Conservation (phyloP, 2,329 filamentous ascomycete species). For the Tolypocladium cylindrosporum region DNA sequence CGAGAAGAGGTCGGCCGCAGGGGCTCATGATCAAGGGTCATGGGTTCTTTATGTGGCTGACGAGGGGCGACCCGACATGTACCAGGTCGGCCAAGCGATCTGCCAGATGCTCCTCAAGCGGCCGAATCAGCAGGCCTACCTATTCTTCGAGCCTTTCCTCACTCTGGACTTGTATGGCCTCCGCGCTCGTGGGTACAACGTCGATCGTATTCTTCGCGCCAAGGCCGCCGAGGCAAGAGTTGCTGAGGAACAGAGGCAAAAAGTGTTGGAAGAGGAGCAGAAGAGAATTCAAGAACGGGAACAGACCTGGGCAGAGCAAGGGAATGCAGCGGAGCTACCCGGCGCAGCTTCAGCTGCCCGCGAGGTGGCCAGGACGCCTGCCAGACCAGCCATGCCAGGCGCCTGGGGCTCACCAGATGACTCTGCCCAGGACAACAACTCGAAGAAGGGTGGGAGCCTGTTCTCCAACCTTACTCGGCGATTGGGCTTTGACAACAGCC, state of each 20-base stretch:
- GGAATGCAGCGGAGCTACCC: slow-evolving; percentile 16
- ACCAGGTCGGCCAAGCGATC: slow-evolving; percentile 83
- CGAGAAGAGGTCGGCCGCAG: slow-evolving; percentile 67
- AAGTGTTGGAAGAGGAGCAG: slow-evolving; percentile 63
- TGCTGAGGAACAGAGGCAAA: slow-evolving; percentile 71
- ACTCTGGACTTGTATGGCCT: slow-evolving; percentile 76
- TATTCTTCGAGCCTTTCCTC: slow-evolving; percentile 85
- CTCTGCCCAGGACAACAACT: slow-evolving; percentile 18
- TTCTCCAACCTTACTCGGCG: slow-evolving; percentile 60
- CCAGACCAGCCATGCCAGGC: slow-evolving; percentile 56
- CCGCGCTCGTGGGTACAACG: slow-evolving; percentile 85
- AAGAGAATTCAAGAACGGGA: slow-evolving; percentile 51
- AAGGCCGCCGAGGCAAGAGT: slow-evolving; percentile 83
- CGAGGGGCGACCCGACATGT: slow-evolving; percentile 63
- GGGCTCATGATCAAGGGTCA: slow-evolving; percentile 39
- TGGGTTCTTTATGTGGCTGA: slow-evolving; percentile 70
- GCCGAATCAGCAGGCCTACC: slow-evolving; percentile 78
- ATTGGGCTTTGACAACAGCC: slow-evolving; percentile 52
- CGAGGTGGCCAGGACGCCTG: slow-evolving; percentile 29
- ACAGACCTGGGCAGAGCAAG: slow-evolving; percentile 29
- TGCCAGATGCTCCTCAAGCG: slow-evolving; percentile 71
- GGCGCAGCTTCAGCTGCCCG: slow-evolving; percentile 24
- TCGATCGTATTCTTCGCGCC: slow-evolving; percentile 81
- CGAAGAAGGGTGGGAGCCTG: slow-evolving; percentile 41
- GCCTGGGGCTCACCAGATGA: slow-evolving; percentile 60